Conservation (phyloP, 2,329 filamentous ascomycete species). For the Arthrinium phaeospermum region DNA sequence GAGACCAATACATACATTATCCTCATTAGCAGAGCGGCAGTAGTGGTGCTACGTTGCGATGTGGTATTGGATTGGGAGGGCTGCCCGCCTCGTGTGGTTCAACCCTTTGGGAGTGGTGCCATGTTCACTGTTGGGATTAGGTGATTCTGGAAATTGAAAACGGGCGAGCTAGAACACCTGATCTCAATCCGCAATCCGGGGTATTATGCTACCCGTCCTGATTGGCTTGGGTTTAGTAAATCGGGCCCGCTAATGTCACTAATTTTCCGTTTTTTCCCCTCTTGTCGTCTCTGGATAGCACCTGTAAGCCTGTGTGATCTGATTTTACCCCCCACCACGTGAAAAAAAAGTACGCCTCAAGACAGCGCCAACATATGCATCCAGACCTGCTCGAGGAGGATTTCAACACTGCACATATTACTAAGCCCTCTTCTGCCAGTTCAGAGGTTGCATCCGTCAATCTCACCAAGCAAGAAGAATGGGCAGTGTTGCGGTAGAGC, state of each 20-base stretch:
- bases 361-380: not conserved
- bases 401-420: not conserved
- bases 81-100: not conserved
- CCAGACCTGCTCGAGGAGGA: not conserved
- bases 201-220: not conserved
- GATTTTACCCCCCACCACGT: conserved; percentile 10
- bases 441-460: conserved; percentile 2
- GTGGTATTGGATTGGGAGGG: not conserved
- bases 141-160: not conserved
- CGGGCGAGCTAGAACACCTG: not conserved
- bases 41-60: not conserved
- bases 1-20: not conserved
- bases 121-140: not conserved
- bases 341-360: not conserved
- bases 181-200: not conserved
- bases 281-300: not conserved
- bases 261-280: not conserved
- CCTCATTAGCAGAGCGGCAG: not conserved
- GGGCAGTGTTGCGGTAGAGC: not conserved
- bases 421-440: not conserved
- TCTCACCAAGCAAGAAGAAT: not conserved
- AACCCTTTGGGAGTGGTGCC: not conserved
- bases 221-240: not conserved
- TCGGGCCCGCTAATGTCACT: not conserved
- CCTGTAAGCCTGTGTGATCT: not conserved